Evolutionary conservation across 345 rosid genomes (phyloP), one percentile per base, ranked within the genome.

Genomic region (Dipteronia dyeriana): DNA sequence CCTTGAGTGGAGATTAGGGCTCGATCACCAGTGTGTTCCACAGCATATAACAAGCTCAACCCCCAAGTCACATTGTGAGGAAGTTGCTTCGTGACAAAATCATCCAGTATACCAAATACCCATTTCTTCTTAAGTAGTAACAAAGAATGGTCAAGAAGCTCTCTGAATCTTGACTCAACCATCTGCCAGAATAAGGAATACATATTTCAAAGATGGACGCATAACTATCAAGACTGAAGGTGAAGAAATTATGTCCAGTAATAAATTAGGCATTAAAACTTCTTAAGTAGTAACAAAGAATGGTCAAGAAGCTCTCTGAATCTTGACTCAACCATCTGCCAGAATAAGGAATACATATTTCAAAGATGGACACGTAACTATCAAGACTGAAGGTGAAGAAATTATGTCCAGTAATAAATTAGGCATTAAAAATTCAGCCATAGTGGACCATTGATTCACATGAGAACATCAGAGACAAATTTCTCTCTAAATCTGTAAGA

Each of bases 41-140:
- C 70, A 60, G 97, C 97, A 87, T 94, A 96, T 82, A 96, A 76
- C 87, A 96, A 89, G 83, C 98, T 96, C 90, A 96, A 86, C 29
- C 97, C 95, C 98, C 97, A 96, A 19, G 99, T 96, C 76, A 94
- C 99, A 78, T 94, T 94, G 84, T 92, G 91, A 31, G 99, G 99
- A 51, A 96, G 94, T 83, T 94, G 99, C 88, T 94, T 94, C n/a
- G 98, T 96, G 68, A 96, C 94, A 80, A 94, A 96, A 87, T 92
- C 95, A 84, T 96, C 98, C 31, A 96, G 78, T 74, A 96, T 87
- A 51, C 97, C 99, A 81, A 86, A 94, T 65, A 89, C 68, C 99
- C 98, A 96, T 87, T 91, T 96, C 88, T 90, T 94, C 91, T 83
- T 94, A 78, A 94, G 51, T 76, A 94, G 92, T 78, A 94, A 67